Evolutionary conservation across 805 yeast species (phyloP).

Genomic region (Candida xyloterini): DNA sequence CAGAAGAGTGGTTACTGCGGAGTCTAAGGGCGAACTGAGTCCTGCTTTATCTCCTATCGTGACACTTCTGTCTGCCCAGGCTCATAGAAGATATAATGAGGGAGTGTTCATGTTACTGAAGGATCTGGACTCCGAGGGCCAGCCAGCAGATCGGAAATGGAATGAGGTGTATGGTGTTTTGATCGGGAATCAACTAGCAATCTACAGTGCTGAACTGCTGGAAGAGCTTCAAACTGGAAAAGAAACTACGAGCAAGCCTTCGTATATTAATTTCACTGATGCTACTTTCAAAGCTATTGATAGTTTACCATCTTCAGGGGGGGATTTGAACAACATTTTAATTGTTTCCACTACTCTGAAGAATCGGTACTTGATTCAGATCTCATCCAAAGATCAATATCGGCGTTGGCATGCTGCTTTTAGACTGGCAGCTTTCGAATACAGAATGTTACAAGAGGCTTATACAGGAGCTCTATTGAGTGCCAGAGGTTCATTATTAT

Average conservation of each 20-base stretch:
- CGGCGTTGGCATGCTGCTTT: conserved; percentile 81
- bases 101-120: conserved; percentile 73
- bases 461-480: conserved; percentile 92
- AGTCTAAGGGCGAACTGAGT: conserved; percentile 29
- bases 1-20: conserved; percentile 24
- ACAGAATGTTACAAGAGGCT: conserved; percentile 84
- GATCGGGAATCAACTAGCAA: conserved; percentile 86
- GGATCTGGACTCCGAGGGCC: conserved; percentile 80
- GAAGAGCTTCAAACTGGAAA: conserved; percentile 45
- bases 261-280: conserved; percentile 87
- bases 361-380: conserved; percentile 82
- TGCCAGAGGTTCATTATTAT: conserved; percentile 83
- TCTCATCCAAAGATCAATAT: conserved; percentile 60
- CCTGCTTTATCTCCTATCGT: conserved; percentile 65
- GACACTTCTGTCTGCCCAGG: conserved; percentile 68
- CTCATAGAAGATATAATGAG: conserved; percentile 71
- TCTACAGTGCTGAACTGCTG: conserved; percentile 80
- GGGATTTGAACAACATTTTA: conserved; percentile 71
- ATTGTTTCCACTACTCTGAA: conserved; percentile 91
- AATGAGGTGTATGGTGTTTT: conserved; percentile 88
- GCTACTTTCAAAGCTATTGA: conserved; percentile 76
- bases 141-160: conserved; percentile 84
- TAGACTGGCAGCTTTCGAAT: conserved; percentile 76
- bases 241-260: conserved; percentile 45
- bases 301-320: conserved; percentile 59